Evolutionary conservation across 1,139 yeast species (phyloP).

Genomic region (Yamadazyma dendronema): DNA sequence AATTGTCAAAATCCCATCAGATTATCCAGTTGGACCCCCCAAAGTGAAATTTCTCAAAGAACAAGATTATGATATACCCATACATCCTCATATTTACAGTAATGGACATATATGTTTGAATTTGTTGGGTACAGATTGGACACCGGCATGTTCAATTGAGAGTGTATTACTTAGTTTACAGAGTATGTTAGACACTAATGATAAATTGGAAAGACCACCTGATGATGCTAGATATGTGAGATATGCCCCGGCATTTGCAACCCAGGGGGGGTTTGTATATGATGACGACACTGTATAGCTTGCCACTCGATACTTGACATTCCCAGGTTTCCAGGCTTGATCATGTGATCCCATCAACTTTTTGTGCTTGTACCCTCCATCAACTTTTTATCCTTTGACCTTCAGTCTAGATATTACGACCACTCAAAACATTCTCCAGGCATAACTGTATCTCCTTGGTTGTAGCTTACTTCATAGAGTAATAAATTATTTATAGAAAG

Average conservation of each 20-base stretch:
- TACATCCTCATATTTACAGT: conserved; percentile 72
- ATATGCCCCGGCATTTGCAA: conserved; percentile 59
- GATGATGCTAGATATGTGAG: conserved; percentile 51
- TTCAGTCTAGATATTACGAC: too few relatives aligned
- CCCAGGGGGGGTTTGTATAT: conserved; percentile 45
- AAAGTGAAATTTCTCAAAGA: conserved; percentile 51
- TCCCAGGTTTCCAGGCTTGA: too few relatives aligned
- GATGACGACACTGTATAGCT: conserved; percentile 52
- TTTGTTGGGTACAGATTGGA: conserved; percentile 66
- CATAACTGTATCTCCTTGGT: too few relatives aligned
- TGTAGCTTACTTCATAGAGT: too few relatives aligned
- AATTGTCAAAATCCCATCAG: conserved; percentile 38
- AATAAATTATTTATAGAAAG: too few relatives aligned
- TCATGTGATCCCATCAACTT: too few relatives aligned
- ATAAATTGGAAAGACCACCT: conserved; percentile 45
- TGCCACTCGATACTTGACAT: too few relatives aligned
- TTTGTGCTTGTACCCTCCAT: too few relatives aligned
- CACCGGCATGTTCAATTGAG: conserved; percentile 63
- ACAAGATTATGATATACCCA: conserved; percentile 38
- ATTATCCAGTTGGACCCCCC: conserved; percentile 68
- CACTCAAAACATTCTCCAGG: too few relatives aligned
- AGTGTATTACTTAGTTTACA: conserved; percentile 59
- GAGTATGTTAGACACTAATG: conserved; percentile 59
- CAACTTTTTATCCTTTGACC: too few relatives aligned
- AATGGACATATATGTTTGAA: conserved; percentile 75